Percentiles rank a stretch among this genome's conserved stretches.
phyloP scores from a whole-genome alignment of 2,329 filamentous ascomycete species.

The Colletotrichum chrysophilum region DNA sequence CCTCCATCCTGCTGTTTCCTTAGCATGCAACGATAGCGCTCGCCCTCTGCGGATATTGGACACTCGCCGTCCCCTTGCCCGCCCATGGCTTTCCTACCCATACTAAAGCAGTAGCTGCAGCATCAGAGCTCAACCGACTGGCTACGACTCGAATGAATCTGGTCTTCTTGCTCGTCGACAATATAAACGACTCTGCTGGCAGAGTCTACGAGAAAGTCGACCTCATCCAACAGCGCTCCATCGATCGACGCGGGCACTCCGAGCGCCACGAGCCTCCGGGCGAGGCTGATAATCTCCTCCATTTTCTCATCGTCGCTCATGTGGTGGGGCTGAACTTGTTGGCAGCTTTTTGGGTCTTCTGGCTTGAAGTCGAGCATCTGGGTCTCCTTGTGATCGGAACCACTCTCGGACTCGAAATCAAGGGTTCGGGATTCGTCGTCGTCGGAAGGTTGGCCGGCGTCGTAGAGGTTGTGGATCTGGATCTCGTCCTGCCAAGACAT shows the following conservation, averaged over 20 bases:
- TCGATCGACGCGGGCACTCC: not conserved
- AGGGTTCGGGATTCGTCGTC: not conserved
- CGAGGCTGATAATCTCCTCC: not conserved
- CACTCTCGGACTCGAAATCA: not conserved
- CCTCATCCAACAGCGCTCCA: not conserved
- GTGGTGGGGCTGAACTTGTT: not conserved
- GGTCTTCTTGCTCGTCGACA: not conserved
- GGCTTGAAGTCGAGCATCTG: not conserved
- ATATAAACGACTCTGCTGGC: not conserved
- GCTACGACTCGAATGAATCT: not conserved
- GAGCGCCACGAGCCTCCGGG: not conserved
- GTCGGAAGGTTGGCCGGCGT: not conserved
- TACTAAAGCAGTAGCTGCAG: not conserved
- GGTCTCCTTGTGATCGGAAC: fast-evolving
- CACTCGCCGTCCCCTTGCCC: not conserved
- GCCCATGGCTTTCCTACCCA: not conserved
- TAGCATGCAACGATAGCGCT: not conserved
- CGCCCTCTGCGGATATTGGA: not conserved
- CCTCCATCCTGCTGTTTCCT: not conserved
- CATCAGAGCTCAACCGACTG: not conserved
- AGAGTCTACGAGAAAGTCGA: not conserved
- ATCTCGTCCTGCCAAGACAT: not conserved
- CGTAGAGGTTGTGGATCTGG: not conserved
- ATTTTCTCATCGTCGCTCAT: not conserved
- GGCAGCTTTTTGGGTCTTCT: fast-evolving